Conservation (phyloP, 2,329 filamentous ascomycete species). For the Fusarium cyanostomum region DNA sequence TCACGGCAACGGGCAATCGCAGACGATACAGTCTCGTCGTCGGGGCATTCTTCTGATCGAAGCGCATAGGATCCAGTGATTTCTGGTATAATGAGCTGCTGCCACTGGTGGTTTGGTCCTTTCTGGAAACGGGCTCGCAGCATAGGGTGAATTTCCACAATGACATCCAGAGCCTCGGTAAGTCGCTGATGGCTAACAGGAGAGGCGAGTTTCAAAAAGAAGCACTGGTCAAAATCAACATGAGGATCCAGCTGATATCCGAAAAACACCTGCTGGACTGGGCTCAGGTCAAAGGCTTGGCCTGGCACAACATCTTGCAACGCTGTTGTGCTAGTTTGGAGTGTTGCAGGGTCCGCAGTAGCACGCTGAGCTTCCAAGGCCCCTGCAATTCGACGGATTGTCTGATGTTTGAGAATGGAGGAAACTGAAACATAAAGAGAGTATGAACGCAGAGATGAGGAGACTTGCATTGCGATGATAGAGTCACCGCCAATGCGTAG, state of each 20-base stretch:
- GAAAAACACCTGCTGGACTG: conserved; percentile 5
- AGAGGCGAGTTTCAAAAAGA: not conserved
- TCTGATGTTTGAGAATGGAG: conserved; percentile 1
- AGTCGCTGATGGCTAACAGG: not conserved
- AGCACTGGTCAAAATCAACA: conserved; percentile 5
- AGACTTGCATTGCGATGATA: conserved; percentile 5
- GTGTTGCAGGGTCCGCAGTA: not conserved
- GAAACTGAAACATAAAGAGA: not conserved
- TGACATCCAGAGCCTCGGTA: not conserved
- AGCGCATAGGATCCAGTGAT: not conserved
- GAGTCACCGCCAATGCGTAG: conserved; percentile 7
- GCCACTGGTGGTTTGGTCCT: not conserved
- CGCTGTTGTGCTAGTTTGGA: not conserved
- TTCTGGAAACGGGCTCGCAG: not conserved
- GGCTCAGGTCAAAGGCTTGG: not conserved
- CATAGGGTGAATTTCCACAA: not conserved
- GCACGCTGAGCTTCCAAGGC: not conserved
- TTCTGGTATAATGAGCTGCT: not conserved
- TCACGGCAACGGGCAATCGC: not conserved
- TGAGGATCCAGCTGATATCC: not conserved
- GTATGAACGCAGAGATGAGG: not conserved
- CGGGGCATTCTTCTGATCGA: not conserved
- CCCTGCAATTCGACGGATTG: not conserved
- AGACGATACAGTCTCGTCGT: not conserved
- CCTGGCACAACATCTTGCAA: not conserved